Evolutionary conservation across 176 grass and related monocot genomes (phyloP).

Genomic region (Aegilops bicornis): DNA sequence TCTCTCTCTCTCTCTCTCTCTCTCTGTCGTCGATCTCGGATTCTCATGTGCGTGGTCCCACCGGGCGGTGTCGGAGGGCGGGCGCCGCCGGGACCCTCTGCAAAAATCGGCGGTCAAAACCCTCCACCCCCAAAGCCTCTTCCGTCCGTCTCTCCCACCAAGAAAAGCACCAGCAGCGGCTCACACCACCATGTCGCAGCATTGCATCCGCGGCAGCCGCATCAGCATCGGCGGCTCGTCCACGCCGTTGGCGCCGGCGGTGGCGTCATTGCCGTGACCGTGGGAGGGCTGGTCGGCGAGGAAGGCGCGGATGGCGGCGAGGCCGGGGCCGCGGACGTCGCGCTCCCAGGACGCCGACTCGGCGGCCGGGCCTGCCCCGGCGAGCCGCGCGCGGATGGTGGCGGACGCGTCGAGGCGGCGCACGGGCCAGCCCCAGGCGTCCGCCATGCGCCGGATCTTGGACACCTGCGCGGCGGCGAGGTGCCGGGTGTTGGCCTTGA

Average conservation of each 20-base stretch:
- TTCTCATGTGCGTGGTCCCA: slow-evolving; percentile 19
- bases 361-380: background rate
- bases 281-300: background rate
- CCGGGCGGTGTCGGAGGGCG: slow-evolving; percentile 17
- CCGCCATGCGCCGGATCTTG: slow-evolving; percentile 65
- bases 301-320: slow-evolving; percentile 55
- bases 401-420: slow-evolving; percentile 56
- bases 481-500: slow-evolving; percentile 62
- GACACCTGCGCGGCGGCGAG: slow-evolving; percentile 57
- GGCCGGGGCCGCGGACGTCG: slow-evolving; percentile 50
- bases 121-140: background rate
- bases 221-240: background rate
- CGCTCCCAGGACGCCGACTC: slow-evolving; percentile 47
- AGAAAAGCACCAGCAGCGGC: background rate
- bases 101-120: slow-evolving; percentile 47
- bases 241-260: background rate
- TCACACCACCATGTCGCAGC: slow-evolving; percentile 57
- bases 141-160: background rate
- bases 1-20: background rate
- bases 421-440: slow-evolving; percentile 56
- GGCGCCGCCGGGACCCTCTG: slow-evolving; percentile 31
- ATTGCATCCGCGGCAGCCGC: slow-evolving; percentile 22
- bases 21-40: background rate
- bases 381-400: slow-evolving; percentile 41
- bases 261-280: background rate